These are phyloP conservation scores for Oenanthe sinensis DNA, from an alignment of 129 eudicot genomes.

Conservation along the genomic window DNA sequence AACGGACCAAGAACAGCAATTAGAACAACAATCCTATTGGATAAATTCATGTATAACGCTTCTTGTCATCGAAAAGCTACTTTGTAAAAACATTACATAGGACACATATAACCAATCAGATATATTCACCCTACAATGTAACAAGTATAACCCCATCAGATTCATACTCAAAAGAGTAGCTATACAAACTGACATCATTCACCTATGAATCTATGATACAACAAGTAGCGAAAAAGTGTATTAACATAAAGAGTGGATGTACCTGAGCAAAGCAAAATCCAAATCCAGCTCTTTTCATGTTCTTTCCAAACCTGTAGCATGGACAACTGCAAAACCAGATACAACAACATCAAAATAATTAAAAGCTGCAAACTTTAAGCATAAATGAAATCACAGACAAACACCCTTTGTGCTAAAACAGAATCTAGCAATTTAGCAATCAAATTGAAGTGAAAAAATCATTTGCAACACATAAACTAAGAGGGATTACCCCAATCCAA, in stretches of 20 bases:
- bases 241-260: background rate
- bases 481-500: background rate
- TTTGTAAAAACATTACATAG: background rate
- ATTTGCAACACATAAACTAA: background rate
- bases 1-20: background rate
- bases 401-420: background rate
- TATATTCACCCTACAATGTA: background rate
- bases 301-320: slow-evolving; percentile 89
- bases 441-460: background rate
- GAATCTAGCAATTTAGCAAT: background rate
- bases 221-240: background rate
- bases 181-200: background rate
- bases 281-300: slow-evolving; percentile 88
- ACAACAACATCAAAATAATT: background rate
- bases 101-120: background rate
- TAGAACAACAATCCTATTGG: background rate
- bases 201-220: background rate
- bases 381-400: background rate
- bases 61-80: background rate
- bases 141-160: background rate
- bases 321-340: slow-evolving; percentile 63
- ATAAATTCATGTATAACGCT: background rate
- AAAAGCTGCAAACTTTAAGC: background rate
- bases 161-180: background rate
- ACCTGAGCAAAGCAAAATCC: slow-evolving; percentile 93